phyloP scores from a whole-genome alignment of 176 grass and related monocot species.

The Urochloa ruziziensis region DNA sequence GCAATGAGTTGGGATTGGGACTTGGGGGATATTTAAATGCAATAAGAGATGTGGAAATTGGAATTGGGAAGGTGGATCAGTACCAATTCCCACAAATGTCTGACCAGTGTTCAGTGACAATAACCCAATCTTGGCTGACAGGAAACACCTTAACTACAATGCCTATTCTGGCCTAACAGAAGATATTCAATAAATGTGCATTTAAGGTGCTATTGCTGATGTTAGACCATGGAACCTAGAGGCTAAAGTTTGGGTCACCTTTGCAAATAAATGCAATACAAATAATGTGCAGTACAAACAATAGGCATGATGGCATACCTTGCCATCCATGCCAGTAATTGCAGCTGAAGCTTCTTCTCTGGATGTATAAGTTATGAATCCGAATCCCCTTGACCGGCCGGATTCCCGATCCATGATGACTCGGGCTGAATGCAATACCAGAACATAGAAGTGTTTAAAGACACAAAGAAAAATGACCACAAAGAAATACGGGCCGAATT shows the following conservation, averaged over 20 bases:
- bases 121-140: neutral
- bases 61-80: neutral
- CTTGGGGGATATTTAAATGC: neutral
- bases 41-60: neutral
- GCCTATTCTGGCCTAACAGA: neutral
- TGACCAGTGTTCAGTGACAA: neutral
- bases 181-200: neutral
- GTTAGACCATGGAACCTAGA: constrained; percentile 10
- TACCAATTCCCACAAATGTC: neutral
- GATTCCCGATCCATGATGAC: constrained; percentile 73
- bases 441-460: neutral
- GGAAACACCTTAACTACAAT: neutral
- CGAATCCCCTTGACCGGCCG: constrained; percentile 82
- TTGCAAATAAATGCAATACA: neutral
- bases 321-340: constrained; percentile 76
- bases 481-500: neutral
- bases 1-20: neutral
- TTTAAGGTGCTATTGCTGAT: neutral
- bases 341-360: constrained; percentile 68
- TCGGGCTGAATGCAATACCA: constrained; percentile 52
- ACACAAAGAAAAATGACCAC: neutral
- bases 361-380: constrained; percentile 74
- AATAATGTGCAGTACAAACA: neutral
- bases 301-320: constrained; percentile 40
- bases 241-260: neutral